phyloP scores from a whole-genome alignment of 75 land plant species.

The Isoetes taiwanensis region DNA sequence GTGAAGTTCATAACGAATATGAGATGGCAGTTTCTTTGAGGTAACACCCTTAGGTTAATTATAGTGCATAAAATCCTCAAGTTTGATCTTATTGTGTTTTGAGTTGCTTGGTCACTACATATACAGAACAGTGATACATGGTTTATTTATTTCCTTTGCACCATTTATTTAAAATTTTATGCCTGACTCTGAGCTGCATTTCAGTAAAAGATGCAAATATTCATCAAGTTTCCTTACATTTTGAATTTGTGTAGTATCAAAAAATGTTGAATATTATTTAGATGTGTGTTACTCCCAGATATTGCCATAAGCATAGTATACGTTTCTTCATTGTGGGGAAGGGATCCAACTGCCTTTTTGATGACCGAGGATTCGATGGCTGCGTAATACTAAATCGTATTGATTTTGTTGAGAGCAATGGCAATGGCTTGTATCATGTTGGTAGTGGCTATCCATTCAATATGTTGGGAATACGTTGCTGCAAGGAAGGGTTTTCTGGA shows the following conservation, averaged over 20 bases:
- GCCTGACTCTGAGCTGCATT: too few relatives aligned
- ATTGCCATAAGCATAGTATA: slow-evolving; percentile 28
- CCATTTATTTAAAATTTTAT: too few relatives aligned
- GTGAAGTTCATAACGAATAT: slow-evolving; percentile 21
- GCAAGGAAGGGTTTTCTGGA: slow-evolving; percentile 46
- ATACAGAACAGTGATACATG: too few relatives aligned
- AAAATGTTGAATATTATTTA: too few relatives aligned
- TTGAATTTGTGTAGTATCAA: too few relatives aligned
- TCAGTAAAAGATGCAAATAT: too few relatives aligned
- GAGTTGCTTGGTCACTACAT: too few relatives aligned
- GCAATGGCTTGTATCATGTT: slow-evolving; percentile 31
- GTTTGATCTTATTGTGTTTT: too few relatives aligned
- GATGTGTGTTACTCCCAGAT: slow-evolving; percentile 18
- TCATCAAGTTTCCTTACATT: too few relatives aligned
- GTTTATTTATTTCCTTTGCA: too few relatives aligned
- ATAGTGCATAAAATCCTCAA: too few relatives aligned
- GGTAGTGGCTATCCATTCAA: slow-evolving; percentile 69
- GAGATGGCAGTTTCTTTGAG: slow-evolving; percentile 40
- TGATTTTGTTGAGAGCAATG: slow-evolving; percentile 23
- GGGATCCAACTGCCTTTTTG: slow-evolving; percentile 74
- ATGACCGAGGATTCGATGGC: slow-evolving; percentile 61
- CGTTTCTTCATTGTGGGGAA: slow-evolving; percentile 43
- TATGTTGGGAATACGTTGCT: slow-evolving; percentile 33
- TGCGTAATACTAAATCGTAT: slow-evolving; percentile 44
- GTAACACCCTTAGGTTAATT: slow-evolving; percentile 7